phyloP scores from a whole-genome alignment of 805 yeast genomes.

The Candida hispaniensis region DNA sequence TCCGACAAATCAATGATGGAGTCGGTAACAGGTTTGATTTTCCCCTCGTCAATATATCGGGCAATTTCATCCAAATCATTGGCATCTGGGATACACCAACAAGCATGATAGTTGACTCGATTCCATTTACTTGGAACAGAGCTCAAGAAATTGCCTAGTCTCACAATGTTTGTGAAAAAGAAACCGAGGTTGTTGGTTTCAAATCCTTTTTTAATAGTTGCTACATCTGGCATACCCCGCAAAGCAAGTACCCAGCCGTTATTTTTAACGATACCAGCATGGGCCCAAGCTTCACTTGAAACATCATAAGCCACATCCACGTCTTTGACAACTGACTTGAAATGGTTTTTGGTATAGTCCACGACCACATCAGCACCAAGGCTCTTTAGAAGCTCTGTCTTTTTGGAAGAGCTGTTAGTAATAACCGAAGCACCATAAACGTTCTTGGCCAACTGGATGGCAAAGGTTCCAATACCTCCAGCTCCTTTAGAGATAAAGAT shows the following conservation, averaged over 20 bases:
- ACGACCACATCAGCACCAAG: conserved; percentile 21
- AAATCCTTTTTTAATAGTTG: conserved; percentile 1
- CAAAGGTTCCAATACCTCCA: conserved; percentile 19
- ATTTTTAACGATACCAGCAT: conserved; percentile 17
- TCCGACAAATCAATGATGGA: conserved; percentile 14
- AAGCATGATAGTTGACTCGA: conserved; percentile 12
- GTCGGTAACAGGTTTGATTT: conserved; percentile 19
- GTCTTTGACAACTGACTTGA: conserved; percentile 17
- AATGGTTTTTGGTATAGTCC: conserved; percentile 21
- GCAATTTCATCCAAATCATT: conserved; percentile 12
- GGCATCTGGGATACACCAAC: conserved; percentile 12
- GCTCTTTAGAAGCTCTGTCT: conserved; percentile 17
- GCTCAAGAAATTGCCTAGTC: conserved; percentile 1
- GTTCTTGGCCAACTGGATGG: conserved; percentile 21
- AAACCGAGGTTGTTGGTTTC: conserved; percentile 1
- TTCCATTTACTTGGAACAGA: conserved; percentile 10
- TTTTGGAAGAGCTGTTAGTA: conserved; percentile 21
- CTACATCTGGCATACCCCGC: conserved; percentile 15
- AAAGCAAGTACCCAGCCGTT: conserved; percentile 19
- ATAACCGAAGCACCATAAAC: conserved; percentile 21
- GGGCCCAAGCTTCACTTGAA: conserved; percentile 16
- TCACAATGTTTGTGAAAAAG: conserved; percentile 3
- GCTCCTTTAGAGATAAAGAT: conserved; percentile 20
- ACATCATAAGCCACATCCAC: conserved; percentile 21
- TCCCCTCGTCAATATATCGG: conserved; percentile 17